Evolutionary conservation across 306 rosid genomes (phyloP), one percentile per base, ranked within the genome.

Genomic region (Boehmeria nivea): DNA sequence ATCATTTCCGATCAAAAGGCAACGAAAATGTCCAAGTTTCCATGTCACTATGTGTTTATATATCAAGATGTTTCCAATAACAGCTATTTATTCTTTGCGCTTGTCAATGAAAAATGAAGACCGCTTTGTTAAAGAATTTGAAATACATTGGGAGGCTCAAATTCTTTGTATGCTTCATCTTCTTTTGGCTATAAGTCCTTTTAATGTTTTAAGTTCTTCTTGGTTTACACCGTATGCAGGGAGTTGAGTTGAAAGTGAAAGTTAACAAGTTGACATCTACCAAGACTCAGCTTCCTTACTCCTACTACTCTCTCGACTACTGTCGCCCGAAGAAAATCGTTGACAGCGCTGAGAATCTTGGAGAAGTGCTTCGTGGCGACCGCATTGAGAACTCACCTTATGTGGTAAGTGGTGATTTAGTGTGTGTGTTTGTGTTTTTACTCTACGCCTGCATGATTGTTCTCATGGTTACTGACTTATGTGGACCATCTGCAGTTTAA

Each of bases 341-440:
- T 70, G 99, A 91, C 46, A 91, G 96, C 69, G 72, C 99, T 28
- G 96, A 91, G 75, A 91, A 91, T 69, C 94, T 91, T 8, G 98
- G 96, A 67, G 99, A 91, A 79, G 99, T 91, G 17, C 95, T 91
- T 61, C 99, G 99, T 24, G 99, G 99, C 54, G 99, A 91, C 68
- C 91, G 99, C 21, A 91, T 91, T 65, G 99, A 91, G 68, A 91
- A 91, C 76, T 87, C 99, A 21, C 88, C 78, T 22, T 91, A 78
- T 58, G 80, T 54, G 89, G 99, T 91, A 33, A 71, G 96, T 81
- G 43, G 63, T 39, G 11, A 48, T 42, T 43, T 67, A 44, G 59
- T 38, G 45, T 1, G 6, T 40, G 15, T 11, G 5, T 11, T 33
- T 33, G 11, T 33, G 5, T 33, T 33, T 4, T 33, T 33, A 46